Conservation (phyloP, 2,329 filamentous ascomycete genomes). For the Teratosphaeria pseudoeucalypti region DNA sequence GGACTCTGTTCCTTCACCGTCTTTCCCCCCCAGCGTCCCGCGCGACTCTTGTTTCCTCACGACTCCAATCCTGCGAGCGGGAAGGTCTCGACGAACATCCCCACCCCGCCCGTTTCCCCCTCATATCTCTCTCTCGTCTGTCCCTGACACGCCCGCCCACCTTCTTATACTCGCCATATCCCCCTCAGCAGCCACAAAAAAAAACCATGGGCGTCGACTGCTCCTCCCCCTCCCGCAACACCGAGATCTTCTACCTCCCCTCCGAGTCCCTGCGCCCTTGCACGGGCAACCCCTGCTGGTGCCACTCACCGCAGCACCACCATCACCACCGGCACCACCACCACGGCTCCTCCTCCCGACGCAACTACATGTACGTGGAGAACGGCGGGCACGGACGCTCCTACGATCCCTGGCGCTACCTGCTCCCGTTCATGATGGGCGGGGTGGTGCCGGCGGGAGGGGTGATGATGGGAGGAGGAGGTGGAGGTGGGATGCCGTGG, state of each 20-base stretch:
- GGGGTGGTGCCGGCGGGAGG: not conserved
- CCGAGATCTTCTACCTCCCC: conserved; percentile 15
- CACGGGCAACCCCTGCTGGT: conserved; percentile 12
- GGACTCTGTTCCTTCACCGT: too few relatives aligned
- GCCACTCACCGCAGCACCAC: conserved; percentile 10
- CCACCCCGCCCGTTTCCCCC: too few relatives aligned
- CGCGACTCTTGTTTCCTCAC: too few relatives aligned
- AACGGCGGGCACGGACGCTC: conserved; percentile 14
- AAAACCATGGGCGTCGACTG: conserved; percentile 15
- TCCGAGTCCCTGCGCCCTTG: conserved; percentile 17
- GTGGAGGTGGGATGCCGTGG: not conserved
- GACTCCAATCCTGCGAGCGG: too few relatives aligned
- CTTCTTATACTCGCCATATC: not conserved
- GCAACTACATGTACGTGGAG: conserved; percentile 17
- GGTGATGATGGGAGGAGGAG: not conserved
- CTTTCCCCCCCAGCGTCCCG: too few relatives aligned
- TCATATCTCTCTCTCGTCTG: not conserved
- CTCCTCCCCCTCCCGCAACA: conserved; percentile 10
- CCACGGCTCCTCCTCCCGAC: not conserved
- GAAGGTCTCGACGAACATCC: too few relatives aligned
- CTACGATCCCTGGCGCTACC: conserved; percentile 15
- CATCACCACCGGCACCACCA: conserved; percentile 6
- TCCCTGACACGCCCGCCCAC: not conserved
- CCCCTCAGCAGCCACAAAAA: not conserved
- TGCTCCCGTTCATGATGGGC: conserved; percentile 9